Evolutionary conservation across 2,329 filamentous ascomycete species (phyloP), one percentile per base, ranked within the genome.

Genomic region (Fusarium sulawesiense): DNA sequence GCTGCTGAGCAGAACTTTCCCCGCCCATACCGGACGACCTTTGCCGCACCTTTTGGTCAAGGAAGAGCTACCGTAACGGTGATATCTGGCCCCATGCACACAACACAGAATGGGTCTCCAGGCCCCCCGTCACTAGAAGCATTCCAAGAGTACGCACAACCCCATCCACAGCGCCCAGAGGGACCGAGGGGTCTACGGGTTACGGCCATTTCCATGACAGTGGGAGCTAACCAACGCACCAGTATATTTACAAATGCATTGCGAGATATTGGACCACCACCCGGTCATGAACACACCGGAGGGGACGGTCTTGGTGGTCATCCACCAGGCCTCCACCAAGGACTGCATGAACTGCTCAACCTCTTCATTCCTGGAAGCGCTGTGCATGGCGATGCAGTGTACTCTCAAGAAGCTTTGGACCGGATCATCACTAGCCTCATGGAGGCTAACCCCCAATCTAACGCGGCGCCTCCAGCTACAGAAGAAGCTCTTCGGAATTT

Each of bases 371-470:
- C 87, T 16, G 81, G 80, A n/a, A 82, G 84, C 60, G 85, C 82
- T 10, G 80, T 83, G 18, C 84, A 87, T 62, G 93, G 94, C 21
- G 95, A 98, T 78, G 93, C 91, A 10, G 95, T 97, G 2, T 97
- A 95, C 78, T 92, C 92, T 1, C 93, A 98, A 80, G 94, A 97
- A 81, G 94, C 92, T 4, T 83, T 98, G 32, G 95, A 99, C 77
- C 89, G 92, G 34, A 93, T 98, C 70, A 92, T 99, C 59, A 92
- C 93, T 0, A 88, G 92, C 72, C 84, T 98, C 45, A 96, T 98
- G 91, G 95, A 98, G 73, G 89, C 93, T 64, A 91, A 94, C 60
- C 87, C 89, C 4, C 86, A 86, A 55, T 91, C 91, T 2, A 93
- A 92, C 71, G 95, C 93, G 1, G 92, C 94, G 1, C 92, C 93